Evolutionary conservation across 805 yeast genomes (phyloP).

Genomic region (Yamadazyma ubonensis): DNA sequence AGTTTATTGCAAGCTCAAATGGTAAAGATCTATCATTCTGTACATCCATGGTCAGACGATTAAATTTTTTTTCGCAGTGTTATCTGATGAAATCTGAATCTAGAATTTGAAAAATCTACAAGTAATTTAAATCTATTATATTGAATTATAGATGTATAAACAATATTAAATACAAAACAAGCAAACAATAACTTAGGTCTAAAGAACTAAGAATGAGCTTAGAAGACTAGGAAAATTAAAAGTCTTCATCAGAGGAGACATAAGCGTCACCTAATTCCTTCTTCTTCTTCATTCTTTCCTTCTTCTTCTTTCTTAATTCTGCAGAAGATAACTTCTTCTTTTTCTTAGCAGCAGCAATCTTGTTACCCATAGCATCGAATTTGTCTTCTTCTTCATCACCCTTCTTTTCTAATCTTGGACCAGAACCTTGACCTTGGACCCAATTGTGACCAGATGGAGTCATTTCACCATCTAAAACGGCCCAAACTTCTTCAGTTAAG

Average conservation of each 20-base stretch:
- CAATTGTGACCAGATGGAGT: conserved; percentile 99
- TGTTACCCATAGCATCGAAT: conserved; percentile 99
- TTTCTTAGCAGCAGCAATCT: conserved; percentile 95
- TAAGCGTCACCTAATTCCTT: conserved; percentile 99
- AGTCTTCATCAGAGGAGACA: conserved; percentile 76
- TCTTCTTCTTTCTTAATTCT: conserved; percentile 99
- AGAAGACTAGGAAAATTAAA: conserved; percentile 6
- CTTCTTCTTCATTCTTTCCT: conserved; percentile 99
- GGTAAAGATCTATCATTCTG: conserved; percentile 8
- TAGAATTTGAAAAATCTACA: too few relatives aligned
- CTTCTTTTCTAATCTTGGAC: conserved; percentile 99
- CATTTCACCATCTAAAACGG: conserved; percentile 97
- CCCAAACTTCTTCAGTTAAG: conserved; percentile 99
- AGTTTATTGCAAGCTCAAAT: conserved; percentile 19
- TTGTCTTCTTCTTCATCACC: conserved; percentile 96
- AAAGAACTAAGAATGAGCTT: conserved; percentile 1
- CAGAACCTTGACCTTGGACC: conserved; percentile 99
- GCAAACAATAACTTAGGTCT: conserved; percentile 15
- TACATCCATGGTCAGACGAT: conserved; percentile 1
- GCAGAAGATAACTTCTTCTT: conserved; percentile 97
- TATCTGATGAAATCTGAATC: too few relatives aligned
- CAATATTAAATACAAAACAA: conserved; percentile 14
- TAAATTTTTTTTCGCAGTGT: conserved; percentile 6
- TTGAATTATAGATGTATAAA: conserved; percentile 17
- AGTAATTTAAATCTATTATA: conserved; percentile 15